These are phyloP conservation scores for Aspergillus panamensis DNA, from an alignment of 495 filamentous ascomycete genomes.

Conservation along the genomic window DNA sequence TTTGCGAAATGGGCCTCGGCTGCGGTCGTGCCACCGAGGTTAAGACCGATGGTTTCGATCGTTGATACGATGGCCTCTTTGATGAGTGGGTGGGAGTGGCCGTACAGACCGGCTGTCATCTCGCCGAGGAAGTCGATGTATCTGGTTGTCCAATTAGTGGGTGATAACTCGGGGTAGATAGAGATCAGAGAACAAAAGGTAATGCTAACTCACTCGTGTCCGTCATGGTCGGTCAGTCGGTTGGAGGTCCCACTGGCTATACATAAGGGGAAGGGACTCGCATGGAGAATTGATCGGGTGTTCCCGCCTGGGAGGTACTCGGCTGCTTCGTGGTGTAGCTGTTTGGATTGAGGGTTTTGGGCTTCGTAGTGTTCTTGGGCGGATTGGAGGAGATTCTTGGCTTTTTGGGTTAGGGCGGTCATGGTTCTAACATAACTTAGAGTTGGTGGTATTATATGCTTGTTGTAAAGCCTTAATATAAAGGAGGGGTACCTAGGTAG, in stretches of 20 bases:
- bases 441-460: too few relatives aligned
- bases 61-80: conserved; percentile 17
- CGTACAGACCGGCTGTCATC: conserved; percentile 44
- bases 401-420: neutral
- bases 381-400: neutral
- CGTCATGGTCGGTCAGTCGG: conserved; percentile 26
- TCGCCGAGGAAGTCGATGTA: conserved; percentile 46
- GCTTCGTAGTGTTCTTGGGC: conserved; percentile 2
- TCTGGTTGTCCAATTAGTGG: conserved; percentile 33
- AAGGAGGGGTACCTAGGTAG: too few relatives aligned
- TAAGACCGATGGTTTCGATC: conserved; percentile 7
- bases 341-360: conserved; percentile 5
- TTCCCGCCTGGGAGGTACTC: conserved; percentile 54
- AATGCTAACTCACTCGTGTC: conserved; percentile 16
- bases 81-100: conserved; percentile 44
- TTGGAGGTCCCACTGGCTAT: conserved; percentile 38
- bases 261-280: conserved; percentile 53
- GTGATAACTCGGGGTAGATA: neutral
- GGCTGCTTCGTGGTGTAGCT: neutral
- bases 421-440: neutral
- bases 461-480: too few relatives aligned
- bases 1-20: conserved; percentile 18
- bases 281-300: conserved; percentile 55
- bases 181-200: neutral
- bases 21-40: conserved; percentile 1